Base-by-base conservation (phyloP, 2,329 filamentous ascomycete genomes). In the Esteya vermicola region DNA sequence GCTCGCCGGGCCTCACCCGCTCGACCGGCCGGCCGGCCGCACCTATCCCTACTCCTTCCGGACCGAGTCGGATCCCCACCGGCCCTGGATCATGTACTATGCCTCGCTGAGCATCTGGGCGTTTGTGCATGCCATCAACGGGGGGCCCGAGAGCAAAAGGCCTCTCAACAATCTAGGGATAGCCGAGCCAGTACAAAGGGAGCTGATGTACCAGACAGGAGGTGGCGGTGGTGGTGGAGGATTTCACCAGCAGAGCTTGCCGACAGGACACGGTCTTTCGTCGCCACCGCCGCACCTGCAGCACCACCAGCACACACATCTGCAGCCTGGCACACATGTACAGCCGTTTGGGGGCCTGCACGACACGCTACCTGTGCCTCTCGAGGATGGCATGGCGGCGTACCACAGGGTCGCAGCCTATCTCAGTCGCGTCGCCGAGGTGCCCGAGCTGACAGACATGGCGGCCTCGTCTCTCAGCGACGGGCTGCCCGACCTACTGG, bases 1-100 rank as follows among this genome's bases (percentile, higher is more conserved):
- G 40, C 23, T 49, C 48, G 14, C 28, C 19, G 36, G 6, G 28
- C 38, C 8, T 2, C 21, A 13, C 21, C 26, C 23, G 3, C 16
- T 39, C 31, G 50, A 54, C 47, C 47, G 52, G 16, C 60, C 58
- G 13, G 57, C 57, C 4, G 63, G 63, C 23, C 60, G 52, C 12
- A 48, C 51, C 4, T 59, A 69, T 28, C 42, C 48, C 16, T 94
- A 93, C 57, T 81, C 76, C 1, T 79, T 84, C 12, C 73, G 79
- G 26, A 78, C 81, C 47, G 86, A 94, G 52, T 75, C 79, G 23
- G 73, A 93, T 21, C 75, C 91, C 19, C 89, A 94, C 50, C 71
- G 85, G 21, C 84, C 86, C 0, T 94, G 86, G 85, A 82, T 93
- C 33, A 70, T 94, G 54, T 94, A 93, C 60, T 89, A 89, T 50